These are phyloP conservation scores for Trichomonascus vanleenenianus DNA, from an alignment of 805 yeast species.

Conservation along the genomic window DNA sequence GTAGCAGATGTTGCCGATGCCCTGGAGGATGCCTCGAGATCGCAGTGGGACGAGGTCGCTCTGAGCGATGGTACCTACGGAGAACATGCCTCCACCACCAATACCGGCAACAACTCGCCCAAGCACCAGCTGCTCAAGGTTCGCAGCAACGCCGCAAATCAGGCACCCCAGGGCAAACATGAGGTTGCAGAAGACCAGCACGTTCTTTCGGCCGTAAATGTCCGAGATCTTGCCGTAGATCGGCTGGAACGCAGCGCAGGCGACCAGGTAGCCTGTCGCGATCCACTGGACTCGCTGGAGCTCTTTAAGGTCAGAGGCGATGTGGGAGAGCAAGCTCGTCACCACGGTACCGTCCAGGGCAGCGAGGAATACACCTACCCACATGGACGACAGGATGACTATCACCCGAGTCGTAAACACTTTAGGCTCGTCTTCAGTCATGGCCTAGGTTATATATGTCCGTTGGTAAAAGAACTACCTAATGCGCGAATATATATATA, in stretches of 20 bases:
- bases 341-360: constrained; percentile 56
- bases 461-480: not conserved
- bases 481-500: not conserved
- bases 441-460: not conserved
- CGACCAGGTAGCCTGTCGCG: constrained; percentile 60
- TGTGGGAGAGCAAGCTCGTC: constrained; percentile 48
- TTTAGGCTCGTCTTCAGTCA: not conserved
- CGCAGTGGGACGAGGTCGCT: constrained; percentile 72
- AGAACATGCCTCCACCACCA: constrained; percentile 86
- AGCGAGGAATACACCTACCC: constrained; percentile 36
- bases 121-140: constrained; percentile 52
- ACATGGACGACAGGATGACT: constrained; percentile 21
- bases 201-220: constrained; percentile 36
- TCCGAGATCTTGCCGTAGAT: constrained; percentile 65
- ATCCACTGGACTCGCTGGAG: constrained; percentile 55
- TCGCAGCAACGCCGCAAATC: constrained; percentile 44
- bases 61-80: constrained; percentile 66
- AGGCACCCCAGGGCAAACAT: constrained; percentile 42
- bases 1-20: constrained; percentile 66
- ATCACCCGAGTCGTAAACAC: not conserved
- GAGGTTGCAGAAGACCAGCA: constrained; percentile 35
- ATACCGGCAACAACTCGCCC: constrained; percentile 78
- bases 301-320: constrained; percentile 52
- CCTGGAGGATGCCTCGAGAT: constrained; percentile 76
- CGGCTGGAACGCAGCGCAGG: constrained; percentile 70